Evolutionary conservation across 2,329 filamentous ascomycete genomes (phyloP).

Genomic region (Podosphaera xanthii): DNA sequence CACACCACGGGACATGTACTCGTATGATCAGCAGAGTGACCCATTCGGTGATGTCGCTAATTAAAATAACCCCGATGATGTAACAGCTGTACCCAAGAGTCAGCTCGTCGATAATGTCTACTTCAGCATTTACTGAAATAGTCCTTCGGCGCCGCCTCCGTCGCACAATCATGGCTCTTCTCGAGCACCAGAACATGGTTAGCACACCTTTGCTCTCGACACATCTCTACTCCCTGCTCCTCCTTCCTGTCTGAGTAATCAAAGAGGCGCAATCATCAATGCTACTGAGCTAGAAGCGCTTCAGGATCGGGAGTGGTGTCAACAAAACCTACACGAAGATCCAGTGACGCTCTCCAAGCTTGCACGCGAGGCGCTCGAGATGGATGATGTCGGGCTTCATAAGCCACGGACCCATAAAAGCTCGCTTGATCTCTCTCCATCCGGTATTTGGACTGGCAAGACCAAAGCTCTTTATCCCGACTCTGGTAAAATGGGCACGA

Average conservation of each 20-base stretch:
- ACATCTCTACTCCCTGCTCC: conserved; percentile 51
- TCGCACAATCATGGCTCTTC: conserved; percentile 15
- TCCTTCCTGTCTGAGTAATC: conserved; percentile 36
- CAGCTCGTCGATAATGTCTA: background rate
- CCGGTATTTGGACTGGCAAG: conserved; percentile 29
- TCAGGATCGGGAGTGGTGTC: conserved; percentile 43
- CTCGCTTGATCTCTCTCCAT: conserved; percentile 21
- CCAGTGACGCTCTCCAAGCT: conserved; percentile 27
- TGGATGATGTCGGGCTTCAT: conserved; percentile 30
- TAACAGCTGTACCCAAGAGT: background rate
- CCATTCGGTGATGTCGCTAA: background rate
- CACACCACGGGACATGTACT: no score
- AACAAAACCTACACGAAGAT: conserved; percentile 30
- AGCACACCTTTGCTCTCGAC: conserved; percentile 48
- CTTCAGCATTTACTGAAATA: conserved; percentile 12
- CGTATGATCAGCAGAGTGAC: background rate
- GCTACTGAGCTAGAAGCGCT: conserved; percentile 39
- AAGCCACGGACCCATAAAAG: conserved; percentile 26
- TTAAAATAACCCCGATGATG: background rate
- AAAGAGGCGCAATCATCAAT: conserved; percentile 45
- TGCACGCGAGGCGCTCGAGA: conserved; percentile 24
- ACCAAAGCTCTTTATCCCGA: conserved; percentile 28
- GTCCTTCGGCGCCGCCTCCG: conserved; percentile 15
- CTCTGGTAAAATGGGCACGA: conserved; percentile 39
- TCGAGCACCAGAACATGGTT: conserved; percentile 30